Evolutionary conservation across 371 early-diverging fungal species (phyloP), one percentile per base, ranked within the genome.

Genomic region (Gilbertella persicaria): DNA sequence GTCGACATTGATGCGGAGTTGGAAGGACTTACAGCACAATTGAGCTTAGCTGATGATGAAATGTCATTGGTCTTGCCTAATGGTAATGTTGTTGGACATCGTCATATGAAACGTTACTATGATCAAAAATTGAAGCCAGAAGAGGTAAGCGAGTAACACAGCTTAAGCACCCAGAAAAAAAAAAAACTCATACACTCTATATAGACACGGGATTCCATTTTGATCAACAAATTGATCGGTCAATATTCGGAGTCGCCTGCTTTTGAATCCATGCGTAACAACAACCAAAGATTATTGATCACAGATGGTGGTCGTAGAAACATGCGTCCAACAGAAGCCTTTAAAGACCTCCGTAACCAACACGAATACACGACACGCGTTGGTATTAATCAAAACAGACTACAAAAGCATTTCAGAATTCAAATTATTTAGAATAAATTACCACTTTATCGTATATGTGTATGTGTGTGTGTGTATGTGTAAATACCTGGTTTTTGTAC

Each of bases 21-120:
- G 20, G 64, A 60, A 26, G 71, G 67, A n/a, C 41, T 66, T 5
- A 62, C 64, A 8, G 50, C 58, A 19, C 58, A 60, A 0, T 41
- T 72, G 16, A 61, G 50, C 5, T 50, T 89, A 25, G 77, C 80
- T 17, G 88, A 86, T 16, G 91, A 94, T 61, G 91, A 87, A 36
- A 79, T 88, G 55, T 89, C 93, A 60, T 72, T 97, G 45, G 79
- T 93, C 14, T 77, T 97, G 48, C 96, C 97, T 9, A 86, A 78
- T 38, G 98, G 97, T 24, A 64, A 60, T 5, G 72, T 90, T 19
- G 69, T 95, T 29, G 97, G 97, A 10, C 93, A 96, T 70, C 83
- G 98, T 35, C 71, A 82, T 19, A 74, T 90, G 70, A 79, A 80
- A 61, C 79, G 83, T 43, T 94, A 92, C 71, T 97, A 95, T 73